phyloP scores from a whole-genome alignment of 2,329 filamentous ascomycete species.

The Phoma herbarum region DNA sequence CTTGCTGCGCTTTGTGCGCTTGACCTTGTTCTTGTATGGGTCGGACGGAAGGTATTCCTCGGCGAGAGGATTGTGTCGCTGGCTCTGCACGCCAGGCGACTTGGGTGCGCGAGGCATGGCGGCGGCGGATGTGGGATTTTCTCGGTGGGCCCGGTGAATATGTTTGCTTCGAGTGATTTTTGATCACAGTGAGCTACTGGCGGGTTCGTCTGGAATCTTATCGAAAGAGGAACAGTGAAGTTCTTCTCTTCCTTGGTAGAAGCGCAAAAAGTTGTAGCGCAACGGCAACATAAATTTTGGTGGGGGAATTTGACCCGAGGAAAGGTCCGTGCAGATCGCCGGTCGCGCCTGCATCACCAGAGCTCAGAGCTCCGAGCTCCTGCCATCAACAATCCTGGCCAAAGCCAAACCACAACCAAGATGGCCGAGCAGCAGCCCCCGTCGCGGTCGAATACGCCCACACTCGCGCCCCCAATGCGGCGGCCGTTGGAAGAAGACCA shows the following conservation, averaged over 20 bases:
- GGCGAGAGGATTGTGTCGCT: slow-evolving; percentile 88
- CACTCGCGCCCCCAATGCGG: slow-evolving; percentile 63
- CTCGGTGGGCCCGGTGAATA: neutral
- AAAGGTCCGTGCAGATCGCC: slow-evolving; percentile 3
- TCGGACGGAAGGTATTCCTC: slow-evolving; percentile 81
- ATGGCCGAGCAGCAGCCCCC: slow-evolving; percentile 49
- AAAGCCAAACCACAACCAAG: neutral
- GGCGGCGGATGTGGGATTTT: neutral
- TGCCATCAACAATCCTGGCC: neutral
- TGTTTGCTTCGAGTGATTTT: neutral
- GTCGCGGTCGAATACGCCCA: slow-evolving; percentile 50
- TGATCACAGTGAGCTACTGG: neutral
- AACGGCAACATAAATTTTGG: slow-evolving; percentile 24
- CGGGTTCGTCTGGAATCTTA: neutral
- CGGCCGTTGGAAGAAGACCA: slow-evolving; percentile 74
- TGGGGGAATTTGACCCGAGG: slow-evolving; percentile 21
- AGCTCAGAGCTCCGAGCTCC: neutral
- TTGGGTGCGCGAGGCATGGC: slow-evolving; percentile 81
- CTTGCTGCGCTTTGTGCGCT: slow-evolving; percentile 66
- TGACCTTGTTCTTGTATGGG: slow-evolving; percentile 75
- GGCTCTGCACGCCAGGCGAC: slow-evolving; percentile 63
- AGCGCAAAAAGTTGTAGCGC: slow-evolving; percentile 19
- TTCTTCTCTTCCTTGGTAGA: neutral
- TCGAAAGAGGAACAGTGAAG: neutral
- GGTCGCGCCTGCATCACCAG: neutral